phyloP scores from a whole-genome alignment of 73 alveolate genomes.

The Urostyla sp. region DNA sequence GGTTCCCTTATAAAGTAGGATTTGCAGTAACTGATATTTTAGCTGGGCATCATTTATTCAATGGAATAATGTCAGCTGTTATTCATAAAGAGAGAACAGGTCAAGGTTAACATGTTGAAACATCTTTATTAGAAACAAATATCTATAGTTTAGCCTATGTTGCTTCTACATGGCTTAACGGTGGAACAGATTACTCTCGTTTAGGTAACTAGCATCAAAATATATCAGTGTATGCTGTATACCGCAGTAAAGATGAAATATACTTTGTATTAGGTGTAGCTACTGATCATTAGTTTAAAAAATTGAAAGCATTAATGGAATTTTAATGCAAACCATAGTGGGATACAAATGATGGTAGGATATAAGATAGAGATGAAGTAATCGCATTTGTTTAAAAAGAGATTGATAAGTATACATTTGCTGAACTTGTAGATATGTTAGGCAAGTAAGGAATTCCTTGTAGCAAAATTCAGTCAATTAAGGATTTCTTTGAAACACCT shows the following conservation, averaged over 20 bases:
- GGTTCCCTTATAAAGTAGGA: conserved; percentile 85
- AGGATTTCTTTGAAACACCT: conserved; percentile 54
- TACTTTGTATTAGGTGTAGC: conserved; percentile 86
- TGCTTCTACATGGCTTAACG: conserved; percentile 71
- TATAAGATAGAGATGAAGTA: conserved; percentile 56
- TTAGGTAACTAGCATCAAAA: conserved; percentile 85
- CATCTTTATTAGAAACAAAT: conserved; percentile 71
- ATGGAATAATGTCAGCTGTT: conserved; percentile 78
- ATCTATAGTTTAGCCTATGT: conserved; percentile 76
- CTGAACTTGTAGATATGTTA: conserved; percentile 52
- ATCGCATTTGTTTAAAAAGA: conserved; percentile 48
- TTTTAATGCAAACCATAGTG: conserved; percentile 36
- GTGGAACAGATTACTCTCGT: conserved; percentile 66
- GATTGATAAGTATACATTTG: conserved; percentile 25
- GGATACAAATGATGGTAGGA: conserved; percentile 51
- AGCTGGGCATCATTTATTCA: conserved; percentile 71
- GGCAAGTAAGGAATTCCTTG: conserved; percentile 66
- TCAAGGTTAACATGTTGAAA: conserved; percentile 72
- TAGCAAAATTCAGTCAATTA: conserved; percentile 62
- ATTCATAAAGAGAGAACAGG: conserved; percentile 73
- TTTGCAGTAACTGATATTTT: conserved; percentile 82
- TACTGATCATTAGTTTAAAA: conserved; percentile 67
- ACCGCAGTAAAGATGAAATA: conserved; percentile 59
- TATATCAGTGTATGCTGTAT: conserved; percentile 77
- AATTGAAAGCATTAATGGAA: conserved; percentile 61